Evolutionary conservation across 75 land plant genomes (phyloP).

Genomic region (Cunninghamia lanceolata): DNA sequence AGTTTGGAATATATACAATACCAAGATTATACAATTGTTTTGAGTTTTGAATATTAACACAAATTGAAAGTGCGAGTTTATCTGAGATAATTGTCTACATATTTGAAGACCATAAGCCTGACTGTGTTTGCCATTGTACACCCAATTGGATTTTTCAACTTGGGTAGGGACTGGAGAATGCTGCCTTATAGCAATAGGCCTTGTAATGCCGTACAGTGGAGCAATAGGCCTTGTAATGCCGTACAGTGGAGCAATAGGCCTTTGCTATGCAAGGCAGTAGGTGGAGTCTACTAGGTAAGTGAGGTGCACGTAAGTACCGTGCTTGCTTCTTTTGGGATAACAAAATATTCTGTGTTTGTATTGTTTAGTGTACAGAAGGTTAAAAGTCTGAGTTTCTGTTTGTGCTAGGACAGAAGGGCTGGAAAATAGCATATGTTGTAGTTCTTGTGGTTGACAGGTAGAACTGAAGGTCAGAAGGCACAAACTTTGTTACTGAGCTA

Average conservation of each 20-base stretch:
- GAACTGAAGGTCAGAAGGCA: background rate
- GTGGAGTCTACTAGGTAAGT: background rate
- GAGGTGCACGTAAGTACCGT: background rate
- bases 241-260: background rate
- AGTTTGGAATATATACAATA: background rate
- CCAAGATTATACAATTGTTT: background rate
- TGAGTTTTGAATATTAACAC: background rate
- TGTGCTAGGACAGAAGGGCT: background rate
- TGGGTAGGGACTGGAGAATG: background rate
- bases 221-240: background rate
- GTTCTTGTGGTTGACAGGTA: background rate
- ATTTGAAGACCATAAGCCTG: background rate
- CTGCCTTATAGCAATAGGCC: background rate
- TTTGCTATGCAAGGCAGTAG: background rate
- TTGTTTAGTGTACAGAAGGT: no score
- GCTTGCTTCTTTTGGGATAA: background rate
- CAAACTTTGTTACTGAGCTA: background rate
- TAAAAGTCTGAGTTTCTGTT: no score
- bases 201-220: background rate
- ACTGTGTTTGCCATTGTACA: background rate
- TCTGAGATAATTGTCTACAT: background rate
- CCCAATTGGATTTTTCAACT: background rate
- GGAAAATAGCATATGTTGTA: background rate
- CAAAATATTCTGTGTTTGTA: background rate
- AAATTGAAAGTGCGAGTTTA: background rate